Percentiles rank a stretch among this genome's conserved stretches.
Conservation (phyloP, 2,329 filamentous ascomycete genomes). For the Diplodia corticola region DNA sequence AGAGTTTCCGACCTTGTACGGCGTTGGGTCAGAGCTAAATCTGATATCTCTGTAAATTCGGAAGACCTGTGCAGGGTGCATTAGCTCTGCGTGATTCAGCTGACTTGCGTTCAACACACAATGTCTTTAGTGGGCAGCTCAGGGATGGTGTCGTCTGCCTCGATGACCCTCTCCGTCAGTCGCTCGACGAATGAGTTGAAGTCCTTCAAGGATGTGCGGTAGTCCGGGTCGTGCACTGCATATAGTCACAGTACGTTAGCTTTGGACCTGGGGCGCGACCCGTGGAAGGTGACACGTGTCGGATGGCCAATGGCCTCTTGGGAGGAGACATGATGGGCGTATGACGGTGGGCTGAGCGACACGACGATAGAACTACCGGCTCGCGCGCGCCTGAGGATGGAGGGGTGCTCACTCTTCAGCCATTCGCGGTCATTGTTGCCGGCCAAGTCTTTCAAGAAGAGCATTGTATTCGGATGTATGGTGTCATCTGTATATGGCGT, state of each 20-base stretch:
- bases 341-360: conserved; percentile 1
- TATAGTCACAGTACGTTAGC: conserved; percentile 22
- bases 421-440: conserved; percentile 63
- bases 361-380: background rate
- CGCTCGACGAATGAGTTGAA: conserved; percentile 77
- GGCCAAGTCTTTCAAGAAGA: conserved; percentile 60
- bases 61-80: conserved; percentile 57
- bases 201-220: conserved; percentile 74
- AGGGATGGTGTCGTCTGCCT: conserved; percentile 77
- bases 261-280: background rate
- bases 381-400: background rate
- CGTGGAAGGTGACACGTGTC: conserved; percentile 17
- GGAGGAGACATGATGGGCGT: background rate
- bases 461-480: conserved; percentile 64
- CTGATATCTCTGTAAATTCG: conserved; percentile 85
- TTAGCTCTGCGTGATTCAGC: conserved; percentile 10
- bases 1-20: conserved; percentile 70
- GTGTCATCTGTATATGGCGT: conserved; percentile 58
- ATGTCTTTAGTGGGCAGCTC: conserved; percentile 84
- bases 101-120: conserved; percentile 42
- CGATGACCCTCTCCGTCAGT: conserved; percentile 68
- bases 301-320: conserved; percentile 10
- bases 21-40: conserved; percentile 80
- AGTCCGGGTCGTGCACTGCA: conserved; percentile 76
- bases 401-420: conserved; percentile 57